Evolutionary conservation across 495 filamentous ascomycete genomes (phyloP).

Genomic region (Parachaetomium inaequale): DNA sequence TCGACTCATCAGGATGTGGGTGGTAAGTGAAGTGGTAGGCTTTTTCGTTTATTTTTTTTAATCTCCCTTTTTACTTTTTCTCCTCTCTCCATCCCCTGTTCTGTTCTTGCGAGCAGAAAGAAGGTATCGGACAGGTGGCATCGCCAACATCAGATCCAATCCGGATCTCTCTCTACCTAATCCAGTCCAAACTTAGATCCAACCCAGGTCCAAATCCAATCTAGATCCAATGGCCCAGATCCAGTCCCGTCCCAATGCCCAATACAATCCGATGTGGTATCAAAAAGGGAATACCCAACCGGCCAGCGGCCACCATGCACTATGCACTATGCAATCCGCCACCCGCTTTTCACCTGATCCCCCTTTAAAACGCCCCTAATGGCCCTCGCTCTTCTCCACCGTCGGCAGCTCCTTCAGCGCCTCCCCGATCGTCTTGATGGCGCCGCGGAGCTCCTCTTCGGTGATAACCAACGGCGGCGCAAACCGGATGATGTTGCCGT

Average conservation of each 20-base stretch:
- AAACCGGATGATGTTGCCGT: slow-evolving; percentile 95
- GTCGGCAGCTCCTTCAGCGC: slow-evolving; percentile 63
- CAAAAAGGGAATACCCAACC: slow-evolving; percentile 3
- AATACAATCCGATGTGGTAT: slow-evolving; percentile 10
- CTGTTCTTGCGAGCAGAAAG: background rate
- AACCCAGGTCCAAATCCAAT: too few species aligned
- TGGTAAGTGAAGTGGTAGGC: too few species aligned
- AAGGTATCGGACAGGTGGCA: background rate
- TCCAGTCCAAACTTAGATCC: background rate
- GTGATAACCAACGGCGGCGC: slow-evolving; percentile 85
- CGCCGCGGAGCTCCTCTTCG: slow-evolving; percentile 76
- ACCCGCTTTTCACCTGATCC: background rate
- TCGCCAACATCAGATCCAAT: background rate
- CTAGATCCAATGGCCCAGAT: background rate
- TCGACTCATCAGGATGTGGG: too few species aligned
- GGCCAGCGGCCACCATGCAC: background rate
- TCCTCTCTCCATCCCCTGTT: background rate
- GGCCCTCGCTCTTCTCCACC: slow-evolving; percentile 28
- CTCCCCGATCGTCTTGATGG: slow-evolving; percentile 69
- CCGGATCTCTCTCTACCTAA: background rate
- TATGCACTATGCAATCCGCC: background rate
- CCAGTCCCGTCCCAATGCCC: background rate
- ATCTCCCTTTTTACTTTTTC: background rate
- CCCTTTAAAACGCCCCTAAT: slow-evolving; percentile 18
- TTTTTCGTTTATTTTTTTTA: too few species aligned